Conservation (phyloP, 208 protist species). For the Trichomonas tenax region DNA sequence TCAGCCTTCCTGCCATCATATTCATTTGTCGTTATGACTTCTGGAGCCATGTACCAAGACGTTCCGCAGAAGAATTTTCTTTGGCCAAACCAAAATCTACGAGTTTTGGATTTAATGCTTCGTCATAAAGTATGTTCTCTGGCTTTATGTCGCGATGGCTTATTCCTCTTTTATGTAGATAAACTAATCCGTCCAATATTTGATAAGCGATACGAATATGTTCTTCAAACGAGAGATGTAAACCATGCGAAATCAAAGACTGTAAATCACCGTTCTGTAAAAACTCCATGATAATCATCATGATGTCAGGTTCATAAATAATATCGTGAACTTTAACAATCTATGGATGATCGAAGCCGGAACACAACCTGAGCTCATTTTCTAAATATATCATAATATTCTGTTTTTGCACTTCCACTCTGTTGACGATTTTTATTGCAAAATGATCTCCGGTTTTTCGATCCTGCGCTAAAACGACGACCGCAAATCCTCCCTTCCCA, state of each 20-base stretch:
- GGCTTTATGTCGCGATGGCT: too few species aligned
- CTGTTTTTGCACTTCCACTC: too few species aligned
- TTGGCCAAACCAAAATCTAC: background rate
- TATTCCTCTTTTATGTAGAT: too few species aligned
- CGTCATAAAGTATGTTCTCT: too few species aligned
- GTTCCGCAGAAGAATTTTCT: conserved; percentile 21
- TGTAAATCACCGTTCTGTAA: background rate
- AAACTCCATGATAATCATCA: background rate
- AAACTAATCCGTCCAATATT: too few species aligned
- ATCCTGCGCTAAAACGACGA: too few species aligned
- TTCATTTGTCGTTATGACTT: background rate
- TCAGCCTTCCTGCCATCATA: background rate
- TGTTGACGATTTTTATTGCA: too few species aligned
- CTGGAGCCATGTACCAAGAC: conserved; percentile 38
- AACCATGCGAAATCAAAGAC: background rate
- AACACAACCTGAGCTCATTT: background rate
- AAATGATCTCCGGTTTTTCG: too few species aligned
- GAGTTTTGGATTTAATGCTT: too few species aligned
- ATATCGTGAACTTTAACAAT: background rate
- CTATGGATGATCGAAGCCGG: background rate
- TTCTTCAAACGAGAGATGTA: background rate
- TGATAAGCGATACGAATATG: background rate
- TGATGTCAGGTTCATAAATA: background rate
- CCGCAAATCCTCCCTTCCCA: too few species aligned
- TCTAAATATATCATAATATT: background rate